Base-by-base conservation (phyloP, 352 stramenopile species). In the Globisporangium paddicum region DNA sequence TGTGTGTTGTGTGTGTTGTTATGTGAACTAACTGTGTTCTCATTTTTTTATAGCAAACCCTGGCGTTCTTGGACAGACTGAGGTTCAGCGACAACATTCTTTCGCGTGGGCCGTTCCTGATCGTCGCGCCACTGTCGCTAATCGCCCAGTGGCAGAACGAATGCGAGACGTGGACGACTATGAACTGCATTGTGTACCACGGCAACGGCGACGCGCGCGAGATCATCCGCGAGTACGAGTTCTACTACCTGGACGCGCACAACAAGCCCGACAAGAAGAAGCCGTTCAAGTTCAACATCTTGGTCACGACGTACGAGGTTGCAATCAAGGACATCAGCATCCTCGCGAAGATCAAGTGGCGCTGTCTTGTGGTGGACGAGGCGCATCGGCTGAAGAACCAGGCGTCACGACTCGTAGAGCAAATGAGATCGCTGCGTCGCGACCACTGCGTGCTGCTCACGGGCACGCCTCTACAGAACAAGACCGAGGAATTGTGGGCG, bases 121-220 rank as follows among this genome's bases (percentile, higher is more conserved):
- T 99, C 25, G 93, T 99, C 11, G 98, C 96, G 10, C 98, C 98
- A 11, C 82, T 99, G 3, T 99, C 95, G 25, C 97, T 98, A 1
- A 95, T 99, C 55, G 83, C 92, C n/a, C 98, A 99, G 66, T 99
- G 98, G 98, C 82, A 99, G 63, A 96, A 98, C 53, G 98, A 99
- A 76, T 99, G 99, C 66, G 85, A 98, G 51, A 95, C 76, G 35
- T 99, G 98, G 98, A 99, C 97, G 0, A 87, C 96, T 44, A 95
- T 99, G 69, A 99, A 99, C 74, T 98, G 96, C 42, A 90, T 99
- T 50, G 90, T 99, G 1, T 99, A 99, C 63, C 97, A 99, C 75
- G 98, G 98, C 34, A 96, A 89, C 59, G 87, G 87, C 7, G 85
- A 89, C 14, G 86, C 98, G 28, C 86, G 98, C 9, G 83, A 97